These are phyloP conservation scores for Theobroma grandiflorum DNA, from an alignment of 441 rosid genomes.

Conservation along the genomic window DNA sequence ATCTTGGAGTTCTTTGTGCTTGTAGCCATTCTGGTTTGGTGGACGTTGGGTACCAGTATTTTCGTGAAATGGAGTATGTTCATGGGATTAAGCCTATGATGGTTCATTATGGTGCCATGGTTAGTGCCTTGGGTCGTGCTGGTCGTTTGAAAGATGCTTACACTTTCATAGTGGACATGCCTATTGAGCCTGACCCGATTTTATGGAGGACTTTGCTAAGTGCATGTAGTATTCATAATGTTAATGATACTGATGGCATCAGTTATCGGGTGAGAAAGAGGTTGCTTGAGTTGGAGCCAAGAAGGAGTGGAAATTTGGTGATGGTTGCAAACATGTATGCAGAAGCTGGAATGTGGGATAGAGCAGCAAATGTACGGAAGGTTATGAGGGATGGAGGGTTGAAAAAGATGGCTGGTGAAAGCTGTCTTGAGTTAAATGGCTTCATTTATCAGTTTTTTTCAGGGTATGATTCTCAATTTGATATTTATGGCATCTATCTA, in stretches of 20 bases:
- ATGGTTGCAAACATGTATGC: constrained; percentile 79
- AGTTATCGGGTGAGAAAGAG: constrained; percentile 58
- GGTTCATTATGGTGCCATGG: constrained; percentile 77
- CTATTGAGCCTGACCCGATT: constrained; percentile 61
- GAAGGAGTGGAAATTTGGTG: constrained; percentile 73
- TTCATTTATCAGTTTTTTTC: constrained; percentile 63
- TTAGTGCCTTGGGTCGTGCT: constrained; percentile 73
- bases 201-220: constrained; percentile 80
- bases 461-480: constrained; percentile 54
- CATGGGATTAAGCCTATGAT: constrained; percentile 72
- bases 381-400: constrained; percentile 56
- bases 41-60: constrained; percentile 71
- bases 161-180: constrained; percentile 51
- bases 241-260: constrained; percentile 45
- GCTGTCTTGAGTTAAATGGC: constrained; percentile 64
- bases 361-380: constrained; percentile 65
- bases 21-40: constrained; percentile 83
- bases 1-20: constrained; percentile 85
- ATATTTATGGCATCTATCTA: constrained; percentile 38
- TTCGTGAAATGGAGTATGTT: constrained; percentile 63
- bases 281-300: constrained; percentile 76
- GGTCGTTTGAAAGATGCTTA: constrained; percentile 69
- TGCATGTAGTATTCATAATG: constrained; percentile 60
- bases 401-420: constrained; percentile 74
- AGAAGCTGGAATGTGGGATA: constrained; percentile 83